Evolutionary conservation across 306 rosid genomes (phyloP).

Genomic region (Castanea mollissima): DNA sequence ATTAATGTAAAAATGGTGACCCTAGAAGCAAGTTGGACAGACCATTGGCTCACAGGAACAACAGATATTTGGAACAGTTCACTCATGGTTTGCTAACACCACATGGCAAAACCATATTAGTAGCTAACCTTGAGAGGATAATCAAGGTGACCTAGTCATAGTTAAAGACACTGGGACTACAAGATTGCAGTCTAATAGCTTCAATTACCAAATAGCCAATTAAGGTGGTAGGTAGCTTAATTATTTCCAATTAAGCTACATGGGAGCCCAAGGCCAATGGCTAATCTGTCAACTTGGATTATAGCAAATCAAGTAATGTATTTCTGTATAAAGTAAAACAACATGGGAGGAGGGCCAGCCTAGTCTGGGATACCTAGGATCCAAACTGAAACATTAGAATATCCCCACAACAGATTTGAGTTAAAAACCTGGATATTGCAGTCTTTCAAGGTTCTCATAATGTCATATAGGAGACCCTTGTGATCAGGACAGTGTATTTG

Average conservation of each 20-base stretch:
- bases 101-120: neutral
- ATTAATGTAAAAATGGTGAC: neutral
- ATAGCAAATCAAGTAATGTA: neutral
- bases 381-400: neutral
- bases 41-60: neutral
- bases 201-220: neutral
- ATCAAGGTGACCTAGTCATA: neutral
- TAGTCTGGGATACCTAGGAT: neutral
- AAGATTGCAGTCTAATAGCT: neutral
- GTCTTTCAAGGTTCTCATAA: slow-evolving; percentile 84
- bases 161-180: neutral
- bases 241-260: neutral
- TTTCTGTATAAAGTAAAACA: neutral
- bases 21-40: neutral
- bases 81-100: neutral
- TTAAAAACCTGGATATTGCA: slow-evolving; percentile 58
- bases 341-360: neutral
- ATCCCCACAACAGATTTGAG: neutral
- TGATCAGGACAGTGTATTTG: slow-evolving; percentile 75
- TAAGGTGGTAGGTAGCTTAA: neutral
- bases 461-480: slow-evolving; percentile 74
- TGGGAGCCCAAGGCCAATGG: neutral
- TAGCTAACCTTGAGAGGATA: neutral
- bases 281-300: slow-evolving; percentile 10
- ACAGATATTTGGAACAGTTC: neutral